Conservation (phyloP, 176 grass and related monocot species). For the Aegilops tauschii region DNA sequence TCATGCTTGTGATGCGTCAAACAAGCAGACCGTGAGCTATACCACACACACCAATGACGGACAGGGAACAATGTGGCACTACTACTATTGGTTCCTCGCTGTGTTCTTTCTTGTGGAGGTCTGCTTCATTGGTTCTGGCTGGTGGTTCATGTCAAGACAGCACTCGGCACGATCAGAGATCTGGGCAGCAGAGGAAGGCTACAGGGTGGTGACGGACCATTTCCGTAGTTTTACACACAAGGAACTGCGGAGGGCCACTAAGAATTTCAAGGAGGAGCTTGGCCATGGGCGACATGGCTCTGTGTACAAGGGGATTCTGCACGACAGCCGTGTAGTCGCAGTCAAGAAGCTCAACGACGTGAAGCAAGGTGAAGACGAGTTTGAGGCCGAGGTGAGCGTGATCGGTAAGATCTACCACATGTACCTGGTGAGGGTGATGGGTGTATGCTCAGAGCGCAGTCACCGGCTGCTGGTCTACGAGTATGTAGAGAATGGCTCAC, state of each 20-base stretch:
- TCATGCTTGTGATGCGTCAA: too few species aligned
- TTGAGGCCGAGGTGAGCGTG: slow-evolving; percentile 26
- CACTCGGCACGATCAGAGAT: background rate
- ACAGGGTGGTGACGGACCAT: slow-evolving; percentile 35
- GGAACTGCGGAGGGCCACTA: slow-evolving; percentile 14
- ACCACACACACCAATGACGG: background rate
- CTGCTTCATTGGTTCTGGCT: slow-evolving; percentile 38
- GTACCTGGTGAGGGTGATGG: slow-evolving; percentile 32
- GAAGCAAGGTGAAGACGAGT: slow-evolving; percentile 15
- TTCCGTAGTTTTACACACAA: slow-evolving; percentile 32
- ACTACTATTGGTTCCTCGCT: slow-evolving; percentile 23
- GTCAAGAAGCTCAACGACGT: slow-evolving; percentile 25
- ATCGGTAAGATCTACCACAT: slow-evolving; percentile 33
- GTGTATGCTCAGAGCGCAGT: slow-evolving; percentile 1
- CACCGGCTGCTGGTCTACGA: slow-evolving; percentile 14
- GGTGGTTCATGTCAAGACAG: slow-evolving; percentile 39
- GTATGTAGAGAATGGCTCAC: slow-evolving; percentile 23
- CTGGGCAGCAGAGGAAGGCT: slow-evolving; percentile 41
- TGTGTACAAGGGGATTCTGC: slow-evolving; percentile 22
- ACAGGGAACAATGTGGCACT: slow-evolving; percentile 13
- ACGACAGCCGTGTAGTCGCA: background rate
- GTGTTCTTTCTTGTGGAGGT: slow-evolving; percentile 33
- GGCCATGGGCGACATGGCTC: slow-evolving; percentile 30
- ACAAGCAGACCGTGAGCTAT: too few species aligned
- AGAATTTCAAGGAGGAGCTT: slow-evolving; percentile 12